phyloP scores from a whole-genome alignment of 495 filamentous ascomycete genomes.

The Lepidopterella palustris region DNA sequence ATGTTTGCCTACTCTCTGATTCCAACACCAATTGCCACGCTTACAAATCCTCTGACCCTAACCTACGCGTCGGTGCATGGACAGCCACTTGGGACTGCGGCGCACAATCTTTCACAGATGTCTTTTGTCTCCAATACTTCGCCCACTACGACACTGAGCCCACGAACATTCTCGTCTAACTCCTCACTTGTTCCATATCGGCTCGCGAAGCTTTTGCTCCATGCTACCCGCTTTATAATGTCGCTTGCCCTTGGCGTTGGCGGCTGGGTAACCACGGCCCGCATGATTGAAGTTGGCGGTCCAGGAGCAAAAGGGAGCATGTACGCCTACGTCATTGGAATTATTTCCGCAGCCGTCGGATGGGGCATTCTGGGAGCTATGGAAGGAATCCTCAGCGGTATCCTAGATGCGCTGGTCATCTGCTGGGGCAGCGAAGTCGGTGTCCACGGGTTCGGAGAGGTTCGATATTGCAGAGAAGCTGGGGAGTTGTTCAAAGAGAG shows the following conservation, averaged over 20 bases:
- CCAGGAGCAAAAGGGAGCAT: slow-evolving; percentile 59
- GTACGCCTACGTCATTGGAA: slow-evolving; percentile 89
- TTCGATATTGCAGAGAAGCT: slow-evolving; percentile 79
- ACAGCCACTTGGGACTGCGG: slow-evolving; percentile 65
- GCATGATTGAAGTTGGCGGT: slow-evolving; percentile 51
- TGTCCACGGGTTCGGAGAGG: slow-evolving; percentile 56
- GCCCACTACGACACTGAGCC: slow-evolving; percentile 57
- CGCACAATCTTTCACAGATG: slow-evolving; percentile 70
- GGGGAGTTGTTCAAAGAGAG: slow-evolving; percentile 69
- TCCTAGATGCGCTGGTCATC: slow-evolving; percentile 85
- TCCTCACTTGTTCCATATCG: slow-evolving; percentile 62
- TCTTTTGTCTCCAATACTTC: slow-evolving; percentile 56
- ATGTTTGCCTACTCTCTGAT: slow-evolving; percentile 68
- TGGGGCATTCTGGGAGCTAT: slow-evolving; percentile 95
- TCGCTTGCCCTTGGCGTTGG: slow-evolving; percentile 83
- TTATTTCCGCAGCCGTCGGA: slow-evolving; percentile 87
- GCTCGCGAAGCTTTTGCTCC: slow-evolving; percentile 83
- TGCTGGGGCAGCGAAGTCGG: slow-evolving; percentile 90
- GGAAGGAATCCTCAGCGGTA: slow-evolving; percentile 84
- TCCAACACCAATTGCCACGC: slow-evolving; percentile 71
- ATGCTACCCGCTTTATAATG: slow-evolving; percentile 85
- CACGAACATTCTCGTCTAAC: slow-evolving; percentile 47
- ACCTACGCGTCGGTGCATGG: slow-evolving; percentile 95
- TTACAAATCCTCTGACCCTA: slow-evolving; percentile 84
- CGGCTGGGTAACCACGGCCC: slow-evolving; percentile 93